A percentile compares a stretch with the other conserved stretches of the same genome.
These are phyloP conservation scores for Exophiala lecanii-corni DNA, from an alignment of 2,329 filamentous ascomycete species.

Conservation along the genomic window DNA sequence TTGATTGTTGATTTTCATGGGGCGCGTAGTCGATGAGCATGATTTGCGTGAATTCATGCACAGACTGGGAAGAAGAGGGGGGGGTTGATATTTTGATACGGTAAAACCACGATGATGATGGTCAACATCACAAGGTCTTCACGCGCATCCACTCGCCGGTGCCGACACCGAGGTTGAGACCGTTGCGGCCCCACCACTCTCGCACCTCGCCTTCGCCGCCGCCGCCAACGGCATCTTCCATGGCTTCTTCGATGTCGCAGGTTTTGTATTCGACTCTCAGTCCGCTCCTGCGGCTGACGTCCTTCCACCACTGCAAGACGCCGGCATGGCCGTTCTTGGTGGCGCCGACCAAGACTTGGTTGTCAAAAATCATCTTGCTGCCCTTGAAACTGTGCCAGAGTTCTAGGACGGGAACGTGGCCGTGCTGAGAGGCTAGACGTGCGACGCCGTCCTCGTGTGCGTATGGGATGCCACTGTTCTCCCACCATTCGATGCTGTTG, in stretches of 20 bases:
- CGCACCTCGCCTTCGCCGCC: constrained; percentile 66
- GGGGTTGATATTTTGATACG: no score
- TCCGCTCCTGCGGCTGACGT: constrained; percentile 51
- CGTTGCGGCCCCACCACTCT: constrained; percentile 83
- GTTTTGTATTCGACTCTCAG: constrained; percentile 87
- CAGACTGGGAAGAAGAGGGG: no score
- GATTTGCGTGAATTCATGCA: no score
- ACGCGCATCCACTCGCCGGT: constrained; percentile 89
- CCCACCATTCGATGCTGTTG: constrained; percentile 82
- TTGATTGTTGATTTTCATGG: no score
- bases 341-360: constrained; percentile 76
- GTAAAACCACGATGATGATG: no score
- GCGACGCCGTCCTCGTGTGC: constrained; percentile 76
- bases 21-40: no score
- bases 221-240: constrained; percentile 75
- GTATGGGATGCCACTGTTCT: constrained; percentile 71
- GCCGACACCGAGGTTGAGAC: constrained; percentile 72
- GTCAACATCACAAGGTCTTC: constrained; percentile 66
- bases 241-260: constrained; percentile 89
- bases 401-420: constrained; percentile 77
- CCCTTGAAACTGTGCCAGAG: constrained; percentile 74
- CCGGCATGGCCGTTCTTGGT: constrained; percentile 80
- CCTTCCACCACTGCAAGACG: constrained; percentile 83
- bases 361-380: constrained; percentile 74
- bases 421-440: constrained; percentile 78